phyloP scores from a whole-genome alignment of 495 filamentous ascomycete species.

The Daldinia concentrica region DNA sequence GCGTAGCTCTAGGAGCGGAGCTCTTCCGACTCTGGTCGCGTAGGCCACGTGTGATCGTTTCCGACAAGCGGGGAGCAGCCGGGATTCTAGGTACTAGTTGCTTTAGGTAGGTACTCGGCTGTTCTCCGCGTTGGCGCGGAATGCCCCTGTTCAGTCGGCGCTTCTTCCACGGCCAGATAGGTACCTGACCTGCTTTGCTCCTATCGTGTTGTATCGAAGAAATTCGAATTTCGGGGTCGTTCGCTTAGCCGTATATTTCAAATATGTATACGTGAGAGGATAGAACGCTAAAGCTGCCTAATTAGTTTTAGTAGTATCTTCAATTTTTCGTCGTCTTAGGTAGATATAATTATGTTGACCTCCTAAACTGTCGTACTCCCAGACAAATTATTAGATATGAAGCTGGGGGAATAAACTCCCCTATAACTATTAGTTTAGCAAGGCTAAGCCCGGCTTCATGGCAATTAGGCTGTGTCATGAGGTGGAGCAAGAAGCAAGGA shows the following conservation, averaged over 20 bases:
- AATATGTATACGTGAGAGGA: not conserved
- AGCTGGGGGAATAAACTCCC: not conserved
- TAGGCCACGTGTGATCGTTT: not conserved
- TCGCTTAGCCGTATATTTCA: not conserved
- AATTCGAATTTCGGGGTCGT: not conserved
- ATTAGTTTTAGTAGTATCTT: not conserved
- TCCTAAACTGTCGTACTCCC: not conserved
- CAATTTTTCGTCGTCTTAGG: not conserved
- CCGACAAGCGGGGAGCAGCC: not conserved
- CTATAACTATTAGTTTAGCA: not conserved
- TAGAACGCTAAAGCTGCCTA: not conserved
- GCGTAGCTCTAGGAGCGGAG: not conserved
- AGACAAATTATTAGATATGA: not conserved
- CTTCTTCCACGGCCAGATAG: not conserved
- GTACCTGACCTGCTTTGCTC: not conserved
- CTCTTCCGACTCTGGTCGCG: not conserved
- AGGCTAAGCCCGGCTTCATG: not conserved
- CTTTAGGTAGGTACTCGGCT: not conserved
- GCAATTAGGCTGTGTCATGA: not conserved
- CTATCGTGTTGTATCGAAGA: not conserved
- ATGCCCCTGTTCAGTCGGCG: not conserved
- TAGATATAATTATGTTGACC: not conserved
- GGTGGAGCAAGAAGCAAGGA: too few species aligned
- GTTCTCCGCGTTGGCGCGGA: not conserved
- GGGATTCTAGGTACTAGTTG: not conserved